A percentile compares a stretch with the other conserved stretches of the same genome.
Conservation (phyloP, 768 basidiomycete genomes). For the Strobilomyces confusus region DNA sequence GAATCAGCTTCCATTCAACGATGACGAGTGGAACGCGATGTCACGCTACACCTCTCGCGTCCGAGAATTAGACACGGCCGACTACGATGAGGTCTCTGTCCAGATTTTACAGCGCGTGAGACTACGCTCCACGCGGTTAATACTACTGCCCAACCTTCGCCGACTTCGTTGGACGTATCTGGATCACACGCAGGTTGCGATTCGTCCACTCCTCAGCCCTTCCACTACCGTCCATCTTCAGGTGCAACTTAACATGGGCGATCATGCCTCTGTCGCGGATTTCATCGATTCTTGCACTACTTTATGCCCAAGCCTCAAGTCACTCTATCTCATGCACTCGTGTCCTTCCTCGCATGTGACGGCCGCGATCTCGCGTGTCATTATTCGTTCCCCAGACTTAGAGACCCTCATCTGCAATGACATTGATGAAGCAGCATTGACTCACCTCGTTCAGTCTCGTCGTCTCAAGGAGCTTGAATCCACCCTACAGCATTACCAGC, state of each 20-base stretch:
- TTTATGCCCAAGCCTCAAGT: slow-evolving; percentile 8
- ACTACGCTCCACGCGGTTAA: background rate
- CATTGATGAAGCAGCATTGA: slow-evolving; percentile 1
- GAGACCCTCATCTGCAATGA: background rate
- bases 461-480: background rate
- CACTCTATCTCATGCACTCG: background rate
- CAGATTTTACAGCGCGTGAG: slow-evolving; percentile 2
- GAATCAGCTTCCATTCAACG: slow-evolving; percentile 1
- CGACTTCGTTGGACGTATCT: background rate
- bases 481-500: too few relatives aligned
- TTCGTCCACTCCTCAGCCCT: slow-evolving; percentile 11
- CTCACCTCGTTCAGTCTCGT: background rate
- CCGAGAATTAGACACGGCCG: slow-evolving; percentile 1
- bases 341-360: background rate
- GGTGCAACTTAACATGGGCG: background rate
- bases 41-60: slow-evolving; percentile 7
- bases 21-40: slow-evolving; percentile 2
- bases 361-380: slow-evolving; percentile 1
- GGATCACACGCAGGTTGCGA: background rate
- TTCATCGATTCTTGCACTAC: slow-evolving; percentile 5
- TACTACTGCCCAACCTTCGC: slow-evolving; percentile 11
- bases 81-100: background rate
- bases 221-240: slow-evolving; percentile 5
- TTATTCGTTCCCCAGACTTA: slow-evolving; percentile 1
- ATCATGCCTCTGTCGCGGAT: background rate